phyloP scores from a whole-genome alignment of 768 basidiomycete species.

The Leccinum ochraceum region DNA sequence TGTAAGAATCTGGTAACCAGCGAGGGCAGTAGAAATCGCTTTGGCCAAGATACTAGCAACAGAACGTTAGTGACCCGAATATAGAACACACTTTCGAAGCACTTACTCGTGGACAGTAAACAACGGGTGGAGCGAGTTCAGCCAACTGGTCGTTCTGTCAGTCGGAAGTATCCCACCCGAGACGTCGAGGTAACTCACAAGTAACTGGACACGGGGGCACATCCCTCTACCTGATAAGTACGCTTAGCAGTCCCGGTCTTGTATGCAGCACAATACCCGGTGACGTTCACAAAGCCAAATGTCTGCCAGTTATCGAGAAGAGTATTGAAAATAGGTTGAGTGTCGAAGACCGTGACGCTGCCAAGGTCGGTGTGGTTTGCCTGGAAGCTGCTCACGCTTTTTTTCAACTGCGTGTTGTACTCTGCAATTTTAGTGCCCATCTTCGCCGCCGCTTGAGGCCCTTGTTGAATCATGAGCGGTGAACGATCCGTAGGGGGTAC shows the following conservation, averaged over 20 bases:
- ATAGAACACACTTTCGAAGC: background rate
- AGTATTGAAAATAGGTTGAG: too few relatives aligned
- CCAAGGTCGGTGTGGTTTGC: too few relatives aligned
- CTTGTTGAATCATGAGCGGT: too few relatives aligned
- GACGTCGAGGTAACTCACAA: constrained; percentile 46
- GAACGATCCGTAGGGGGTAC: too few relatives aligned
- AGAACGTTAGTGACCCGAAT: background rate
- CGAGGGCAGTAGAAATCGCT: constrained; percentile 47
- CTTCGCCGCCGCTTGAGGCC: too few relatives aligned
- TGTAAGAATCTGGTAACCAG: constrained; percentile 30
- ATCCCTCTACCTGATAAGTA: constrained; percentile 57
- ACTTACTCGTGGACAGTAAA: constrained; percentile 64
- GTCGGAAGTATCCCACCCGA: background rate
- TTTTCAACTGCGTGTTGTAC: too few relatives aligned
- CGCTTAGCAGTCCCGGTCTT: constrained; percentile 52
- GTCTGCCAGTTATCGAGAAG: too few relatives aligned
- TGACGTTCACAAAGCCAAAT: constrained; percentile 33
- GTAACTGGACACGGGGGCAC: constrained; percentile 64
- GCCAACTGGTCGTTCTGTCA: constrained; percentile 44
- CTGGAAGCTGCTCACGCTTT: too few relatives aligned
- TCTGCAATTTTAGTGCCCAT: too few relatives aligned
- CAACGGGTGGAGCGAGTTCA: constrained; percentile 60
- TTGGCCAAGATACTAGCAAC: constrained; percentile 49
- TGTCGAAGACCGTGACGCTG: too few relatives aligned
- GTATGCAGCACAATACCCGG: constrained; percentile 61